These are phyloP conservation scores for Narthecium ossifragum DNA, from an alignment of 106 monocot species.

Conservation along the genomic window DNA sequence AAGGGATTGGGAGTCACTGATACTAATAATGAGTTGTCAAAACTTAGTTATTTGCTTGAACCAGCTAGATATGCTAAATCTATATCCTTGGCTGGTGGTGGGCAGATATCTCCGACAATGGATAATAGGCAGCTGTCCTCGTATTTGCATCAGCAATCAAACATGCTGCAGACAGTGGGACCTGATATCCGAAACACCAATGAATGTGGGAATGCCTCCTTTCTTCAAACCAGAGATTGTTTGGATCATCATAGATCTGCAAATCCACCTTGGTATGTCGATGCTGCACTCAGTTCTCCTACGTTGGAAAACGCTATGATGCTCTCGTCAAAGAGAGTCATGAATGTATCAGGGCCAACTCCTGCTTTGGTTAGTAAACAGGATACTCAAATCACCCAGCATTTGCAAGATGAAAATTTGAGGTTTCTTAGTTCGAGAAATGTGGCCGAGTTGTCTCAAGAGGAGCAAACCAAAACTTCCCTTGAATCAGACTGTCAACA, in stretches of 20 bases:
- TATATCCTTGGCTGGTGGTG: constrained; percentile 1
- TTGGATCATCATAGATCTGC: constrained; percentile 17
- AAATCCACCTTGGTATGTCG: constrained; percentile 10
- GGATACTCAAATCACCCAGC: constrained; percentile 4
- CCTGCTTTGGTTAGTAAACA: constrained; percentile 16
- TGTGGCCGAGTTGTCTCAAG: constrained; percentile 17
- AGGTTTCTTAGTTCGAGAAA: constrained; percentile 17
- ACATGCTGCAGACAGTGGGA: constrained; percentile 1
- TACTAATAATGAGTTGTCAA: no score
- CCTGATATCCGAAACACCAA: constrained; percentile 15
- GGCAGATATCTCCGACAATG: no score
- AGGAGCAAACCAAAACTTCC: constrained; percentile 9
- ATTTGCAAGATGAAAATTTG: constrained; percentile 27
- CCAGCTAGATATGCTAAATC: constrained; percentile 8
- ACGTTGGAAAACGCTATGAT: constrained; percentile 3
- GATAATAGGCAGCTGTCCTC: constrained; percentile 6
- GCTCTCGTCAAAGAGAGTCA: constrained; percentile 13
- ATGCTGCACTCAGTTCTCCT: constrained; percentile 8
- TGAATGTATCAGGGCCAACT: constrained; percentile 12
- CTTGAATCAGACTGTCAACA: constrained; percentile 8
- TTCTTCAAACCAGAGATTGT: constrained; percentile 14
- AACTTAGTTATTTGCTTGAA: constrained; percentile 3
- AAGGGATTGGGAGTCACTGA: constrained; percentile 11
- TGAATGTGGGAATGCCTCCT: constrained; percentile 21
- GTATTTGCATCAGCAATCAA: constrained; percentile 6